Base-by-base conservation (phyloP, 2,329 filamentous ascomycete species). In the Verticillium albo-atrum region DNA sequence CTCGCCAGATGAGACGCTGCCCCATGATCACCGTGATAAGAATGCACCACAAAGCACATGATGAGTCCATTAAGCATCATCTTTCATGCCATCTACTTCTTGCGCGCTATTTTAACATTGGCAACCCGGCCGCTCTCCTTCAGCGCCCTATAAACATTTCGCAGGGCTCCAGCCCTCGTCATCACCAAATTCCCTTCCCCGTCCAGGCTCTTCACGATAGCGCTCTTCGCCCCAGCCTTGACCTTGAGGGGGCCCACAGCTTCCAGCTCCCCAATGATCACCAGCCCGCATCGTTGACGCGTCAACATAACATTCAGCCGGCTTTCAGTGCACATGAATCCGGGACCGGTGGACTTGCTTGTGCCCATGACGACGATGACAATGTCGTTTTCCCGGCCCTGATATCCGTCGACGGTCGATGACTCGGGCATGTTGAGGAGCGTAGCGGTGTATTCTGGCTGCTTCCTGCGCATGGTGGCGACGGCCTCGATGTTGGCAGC, bases 301-400 rank as follows among this genome's bases (percentile, higher is more conserved):
- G 62, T 67, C 15, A 67, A 52, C 34, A 65, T 54, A 3, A 66
- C 61, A 23, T 66, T 66, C 3, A 68, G 60, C 1, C 61, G 61
- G 17, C 60, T 47, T n/a, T 53, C 23, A 15, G 62, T 34, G 0
- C 32, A 32, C 0, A 61, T 64, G 57, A 65, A 67, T 2, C 65
- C 63, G 2, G 61, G 58, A 1, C 64, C 63, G 10, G 28, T 55
- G 6, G 17, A 7, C 12, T 27, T 12, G 26, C 10, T 60, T 1
- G 65, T 66, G 6, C 63, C 62, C 20, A 68, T 62, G 25, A 70
- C 57, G 17, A 66, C 59, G 1, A 66, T 53, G 7, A 61, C 51
- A 20, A 70, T 63, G 23, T 67, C 63, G 2, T 28, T 57, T 54
- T 70, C 65, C 20, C 58, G 60, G 9, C 67, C 68, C 37, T 70